Evolutionary conservation across 2,329 filamentous ascomycete species (phyloP), one percentile per base, ranked within the genome.

Genomic region (Akanthomyces dipterigenus): DNA sequence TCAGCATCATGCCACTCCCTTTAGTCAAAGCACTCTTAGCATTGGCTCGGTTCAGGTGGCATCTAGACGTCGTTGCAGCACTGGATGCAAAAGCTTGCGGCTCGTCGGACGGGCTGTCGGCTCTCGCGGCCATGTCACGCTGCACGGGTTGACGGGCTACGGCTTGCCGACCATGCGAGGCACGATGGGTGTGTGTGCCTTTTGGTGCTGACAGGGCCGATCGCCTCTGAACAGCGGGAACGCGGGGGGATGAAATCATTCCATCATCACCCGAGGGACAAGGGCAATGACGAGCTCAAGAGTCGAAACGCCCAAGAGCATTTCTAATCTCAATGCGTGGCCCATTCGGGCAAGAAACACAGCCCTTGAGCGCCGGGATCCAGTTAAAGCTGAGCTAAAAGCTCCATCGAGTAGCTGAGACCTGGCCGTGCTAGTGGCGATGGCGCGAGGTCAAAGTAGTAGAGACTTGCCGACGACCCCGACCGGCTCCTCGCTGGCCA

Each of bases 401-500:
- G 49, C 49, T 45, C 60, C 60, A 51, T 57, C 31, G 56, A 45
- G 60, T 62, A 45, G 12, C 20, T 20, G 45, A 20, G 6, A 62
- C 60, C 18, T 57, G 16, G 1, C 1, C 7, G 5, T 45, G 36
- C 53, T 45, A 49, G 55, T 7, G 7, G 24, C 43, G 18, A 11
- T 22, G 20, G 5, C 5, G 11, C 24, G 9, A 43, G 34, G 18
- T 16, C 1, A 14, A 60, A 34, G 60, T 62, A 49, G 36, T n/a
- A 9, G n/a, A 5, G 5, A 62, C 60, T 57, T 53, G 45, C 60
- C 60, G 60, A 62, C 60, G 58, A 26, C 24, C 59, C 53, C 48
- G 31, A 16, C 31, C 59, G 59, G 56, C 36, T 58, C 40, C 55
- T 55, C 48, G 51, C 49, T 60, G 62, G 54, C 75, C 75, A 78